Evolutionary conservation across 768 basidiomycete species (phyloP).

Genomic region (Leucocoprinus birnbaumii): DNA sequence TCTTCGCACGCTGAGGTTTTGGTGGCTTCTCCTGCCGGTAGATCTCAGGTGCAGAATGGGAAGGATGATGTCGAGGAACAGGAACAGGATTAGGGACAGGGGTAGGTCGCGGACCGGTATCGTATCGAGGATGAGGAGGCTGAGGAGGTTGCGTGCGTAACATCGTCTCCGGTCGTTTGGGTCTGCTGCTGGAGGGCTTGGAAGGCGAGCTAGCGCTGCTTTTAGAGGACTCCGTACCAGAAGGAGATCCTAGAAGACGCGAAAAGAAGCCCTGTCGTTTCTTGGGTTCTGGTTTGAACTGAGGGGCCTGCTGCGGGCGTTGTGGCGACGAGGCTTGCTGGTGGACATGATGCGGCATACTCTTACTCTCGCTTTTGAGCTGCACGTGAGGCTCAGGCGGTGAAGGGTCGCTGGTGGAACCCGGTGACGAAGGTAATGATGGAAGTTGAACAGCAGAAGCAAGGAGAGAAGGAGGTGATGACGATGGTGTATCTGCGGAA

Average conservation of each 20-base stretch:
- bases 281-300: constrained; percentile 13
- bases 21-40: constrained; percentile 17
- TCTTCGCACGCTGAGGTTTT: constrained; percentile 20
- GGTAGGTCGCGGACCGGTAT: not conserved
- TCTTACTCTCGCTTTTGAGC: constrained; percentile 4
- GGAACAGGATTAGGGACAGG: not conserved
- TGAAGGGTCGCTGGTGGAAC: not conserved
- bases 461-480: constrained; percentile 16
- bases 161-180: not conserved
- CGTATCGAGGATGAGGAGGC: not conserved
- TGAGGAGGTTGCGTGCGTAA: not conserved
- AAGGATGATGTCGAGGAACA: not conserved
- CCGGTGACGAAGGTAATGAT: not conserved
- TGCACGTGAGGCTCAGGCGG: constrained; percentile 8
- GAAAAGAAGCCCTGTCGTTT: constrained; percentile 14
- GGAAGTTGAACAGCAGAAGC: not conserved
- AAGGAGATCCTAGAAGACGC: constrained; percentile 5
- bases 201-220: not conserved
- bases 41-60: constrained; percentile 7
- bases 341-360: constrained; percentile 9
- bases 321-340: not conserved
- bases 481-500: constrained; percentile 14
- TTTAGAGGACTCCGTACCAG: not conserved
- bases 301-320: not conserved
- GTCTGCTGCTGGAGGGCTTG: not conserved